Base-by-base conservation (phyloP, 208 protist genomes). In the Crithidia expoeki region DNA sequence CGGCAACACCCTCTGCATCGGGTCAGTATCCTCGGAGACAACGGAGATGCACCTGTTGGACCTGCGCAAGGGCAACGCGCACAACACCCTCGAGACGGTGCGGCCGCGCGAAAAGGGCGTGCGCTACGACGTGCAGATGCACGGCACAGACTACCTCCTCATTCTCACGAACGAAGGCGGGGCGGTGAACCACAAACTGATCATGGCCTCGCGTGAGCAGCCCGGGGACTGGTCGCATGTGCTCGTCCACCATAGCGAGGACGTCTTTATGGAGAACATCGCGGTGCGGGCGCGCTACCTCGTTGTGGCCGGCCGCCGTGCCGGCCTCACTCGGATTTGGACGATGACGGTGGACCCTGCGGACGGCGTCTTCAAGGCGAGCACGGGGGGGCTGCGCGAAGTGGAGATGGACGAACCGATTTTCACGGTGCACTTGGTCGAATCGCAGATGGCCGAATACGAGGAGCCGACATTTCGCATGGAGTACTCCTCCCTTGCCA, bases 131-230 rank as follows among this genome's bases (percentile, higher is more conserved):
- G 88, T 94, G 42, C 83, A 92, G 56, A 36, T 93, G 68, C 89
- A 95, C 74, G 88, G 86, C 72, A 78, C 83, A 7, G 76, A 84
- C 23, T 86, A 76, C 36, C 65, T 96, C 30, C 32, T 94, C 12
- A 86, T 96, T 56, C 61, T 90, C 21, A 95, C 89, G n/a, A 96
- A 96, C 75, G 78, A 81, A 33, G 83, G 78, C 47, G 84, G 86
- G 4, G 83, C 86, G 53, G 66, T 90, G 40, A 96, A 96, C 80
- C 70, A 86, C 75, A 93, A 92, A 66, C 49, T 96, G 23, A 56
- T 96, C 33, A 66, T 90, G 25, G 80, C 74, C 10, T 34, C 74
- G 28, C 87, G 88, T 47, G 65, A n/a, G 44, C 49, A 76, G 32
- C 84, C 82, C 0, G 49, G 47, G 19, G 74, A 89, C 21, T 92